Percentiles rank a stretch among this genome's conserved stretches.
Conservation (phyloP, 805 yeast species). For the Metschnikowia vanudenii region DNA sequence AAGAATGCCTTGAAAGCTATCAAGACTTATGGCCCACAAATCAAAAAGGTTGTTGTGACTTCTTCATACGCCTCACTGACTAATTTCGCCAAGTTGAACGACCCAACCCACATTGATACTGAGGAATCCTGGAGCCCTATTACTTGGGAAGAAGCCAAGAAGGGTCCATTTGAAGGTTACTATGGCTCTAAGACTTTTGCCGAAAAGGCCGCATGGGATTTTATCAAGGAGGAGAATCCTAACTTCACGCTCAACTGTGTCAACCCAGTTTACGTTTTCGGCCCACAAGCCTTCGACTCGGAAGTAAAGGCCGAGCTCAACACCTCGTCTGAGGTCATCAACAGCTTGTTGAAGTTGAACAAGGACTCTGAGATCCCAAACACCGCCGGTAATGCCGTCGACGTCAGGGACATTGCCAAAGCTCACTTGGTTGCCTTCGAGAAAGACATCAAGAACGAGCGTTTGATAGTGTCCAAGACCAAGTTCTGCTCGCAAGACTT, state of each 20-base stretch:
- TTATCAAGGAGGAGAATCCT: conserved; percentile 29
- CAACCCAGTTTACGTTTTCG: conserved; percentile 26
- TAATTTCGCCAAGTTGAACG: conserved; percentile 23
- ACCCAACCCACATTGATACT: conserved; percentile 29
- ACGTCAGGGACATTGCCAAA: conserved; percentile 26
- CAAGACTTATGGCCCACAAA: conserved; percentile 11
- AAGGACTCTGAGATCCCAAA: conserved; percentile 22
- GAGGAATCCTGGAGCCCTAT: conserved; percentile 51
- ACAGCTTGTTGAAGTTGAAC: conserved; percentile 33
- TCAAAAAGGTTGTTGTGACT: conserved; percentile 14
- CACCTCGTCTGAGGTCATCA: conserved; percentile 40
- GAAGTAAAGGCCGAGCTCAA: conserved; percentile 34
- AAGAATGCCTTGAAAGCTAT: conserved; percentile 15
- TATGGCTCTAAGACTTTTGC: conserved; percentile 34
- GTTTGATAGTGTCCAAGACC: conserved; percentile 29
- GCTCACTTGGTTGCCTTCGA: conserved; percentile 21
- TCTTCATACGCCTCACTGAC: conserved; percentile 16
- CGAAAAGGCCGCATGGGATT: conserved; percentile 39
- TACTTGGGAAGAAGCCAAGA: conserved; percentile 43
- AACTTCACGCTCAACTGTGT: conserved; percentile 37
- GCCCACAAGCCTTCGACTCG: conserved; percentile 27
- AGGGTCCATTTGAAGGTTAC: conserved; percentile 29
- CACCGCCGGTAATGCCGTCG: conserved; percentile 21
- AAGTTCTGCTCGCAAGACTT: conserved; percentile 30
- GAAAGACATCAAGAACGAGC: conserved; percentile 21